Conservation (phyloP, 2,329 filamentous ascomycete species). For the Penicillium nordicum region DNA sequence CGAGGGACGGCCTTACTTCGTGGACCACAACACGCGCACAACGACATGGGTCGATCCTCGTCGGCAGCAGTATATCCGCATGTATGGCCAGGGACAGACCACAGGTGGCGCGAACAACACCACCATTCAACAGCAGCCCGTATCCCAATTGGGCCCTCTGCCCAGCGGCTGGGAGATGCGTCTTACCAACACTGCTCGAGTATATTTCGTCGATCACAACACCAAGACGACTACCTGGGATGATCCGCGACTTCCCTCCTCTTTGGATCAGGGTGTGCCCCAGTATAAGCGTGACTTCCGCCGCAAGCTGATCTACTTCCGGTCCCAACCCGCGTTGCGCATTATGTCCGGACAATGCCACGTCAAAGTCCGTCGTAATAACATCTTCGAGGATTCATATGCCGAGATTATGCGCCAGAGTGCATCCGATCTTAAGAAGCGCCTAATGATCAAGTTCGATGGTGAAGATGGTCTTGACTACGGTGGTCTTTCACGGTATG, state of each 20-base stretch:
- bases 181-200: slow-evolving; percentile 92
- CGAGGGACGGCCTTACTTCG: slow-evolving; percentile 92
- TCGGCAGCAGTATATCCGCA: slow-evolving; percentile 95
- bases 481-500: slow-evolving; percentile 80
- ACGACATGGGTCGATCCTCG: slow-evolving; percentile 98
- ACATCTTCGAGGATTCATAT: slow-evolving; percentile 98
- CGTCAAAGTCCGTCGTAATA: slow-evolving; percentile 92
- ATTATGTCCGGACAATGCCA: slow-evolving; percentile 96
- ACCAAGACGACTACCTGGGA: slow-evolving; percentile 99
- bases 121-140: slow-evolving; percentile 92
- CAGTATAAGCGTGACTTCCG: slow-evolving; percentile 99
- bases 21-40: slow-evolving; percentile 96
- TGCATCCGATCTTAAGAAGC: slow-evolving; percentile 93
- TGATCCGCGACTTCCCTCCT: slow-evolving; percentile 90
- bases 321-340: slow-evolving; percentile 91
- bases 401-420: slow-evolving; percentile 97
- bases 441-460: slow-evolving; percentile 99
- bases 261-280: slow-evolving; percentile 94
- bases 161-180: slow-evolving; percentile 99
- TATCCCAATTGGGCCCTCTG: slow-evolving; percentile 90
- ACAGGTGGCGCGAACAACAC: slow-evolving; percentile 64
- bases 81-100: slow-evolving; percentile 78
- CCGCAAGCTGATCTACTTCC: slow-evolving; percentile 97
- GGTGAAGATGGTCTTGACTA: slow-evolving; percentile 98
- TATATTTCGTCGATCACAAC: slow-evolving; percentile 99